Percentiles rank a stretch among this genome's conserved stretches.
Conservation (phyloP, 495 filamentous ascomycete species). For the Neurospora sp. region DNA sequence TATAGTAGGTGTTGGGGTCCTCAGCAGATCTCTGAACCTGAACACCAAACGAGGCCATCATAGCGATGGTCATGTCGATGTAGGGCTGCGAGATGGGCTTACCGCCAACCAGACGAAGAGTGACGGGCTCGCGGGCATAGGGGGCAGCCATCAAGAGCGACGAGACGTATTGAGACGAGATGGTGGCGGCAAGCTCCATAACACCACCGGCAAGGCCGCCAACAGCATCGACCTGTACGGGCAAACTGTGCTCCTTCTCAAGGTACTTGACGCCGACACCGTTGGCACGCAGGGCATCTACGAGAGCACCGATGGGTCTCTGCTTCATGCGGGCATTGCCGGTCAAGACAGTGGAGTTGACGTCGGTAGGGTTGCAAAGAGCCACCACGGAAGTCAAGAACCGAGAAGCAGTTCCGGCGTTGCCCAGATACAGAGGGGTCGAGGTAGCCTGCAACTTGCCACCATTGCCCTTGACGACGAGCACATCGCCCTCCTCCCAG, state of each 20-base stretch:
- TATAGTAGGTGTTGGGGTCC: constrained; percentile 87
- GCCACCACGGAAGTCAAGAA: constrained; percentile 92
- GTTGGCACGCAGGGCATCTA: constrained; percentile 79
- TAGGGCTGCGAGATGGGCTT: constrained; percentile 96
- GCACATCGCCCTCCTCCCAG: constrained; percentile 87
- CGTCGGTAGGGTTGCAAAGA: constrained; percentile 56
- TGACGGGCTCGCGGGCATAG: constrained; percentile 89
- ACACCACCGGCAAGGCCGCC: constrained; percentile 83
- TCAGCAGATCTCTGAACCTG: constrained; percentile 47
- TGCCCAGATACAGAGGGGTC: constrained; percentile 81
- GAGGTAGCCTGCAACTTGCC: constrained; percentile 70
- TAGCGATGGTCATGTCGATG: constrained; percentile 96
- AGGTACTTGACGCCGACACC: constrained; percentile 76
- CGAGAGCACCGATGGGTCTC: constrained; percentile 85
- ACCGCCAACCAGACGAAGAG: constrained; percentile 77
- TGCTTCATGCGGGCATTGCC: constrained; percentile 96
- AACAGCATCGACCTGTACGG: constrained; percentile 70
- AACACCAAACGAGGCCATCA: constrained; percentile 94
- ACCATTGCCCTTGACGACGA: constrained; percentile 84
- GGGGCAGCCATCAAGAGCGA: constrained; percentile 95
- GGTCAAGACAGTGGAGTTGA: constrained; percentile 68
- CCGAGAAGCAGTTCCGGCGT: constrained; percentile 90
- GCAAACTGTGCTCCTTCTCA: constrained; percentile 70
- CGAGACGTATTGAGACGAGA: constrained; percentile 96
- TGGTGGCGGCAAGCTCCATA: constrained; percentile 85